Evolutionary conservation across 75 land plant species (phyloP), one percentile per base, ranked within the genome.

Genomic region (Pinus tabuliformis): DNA sequence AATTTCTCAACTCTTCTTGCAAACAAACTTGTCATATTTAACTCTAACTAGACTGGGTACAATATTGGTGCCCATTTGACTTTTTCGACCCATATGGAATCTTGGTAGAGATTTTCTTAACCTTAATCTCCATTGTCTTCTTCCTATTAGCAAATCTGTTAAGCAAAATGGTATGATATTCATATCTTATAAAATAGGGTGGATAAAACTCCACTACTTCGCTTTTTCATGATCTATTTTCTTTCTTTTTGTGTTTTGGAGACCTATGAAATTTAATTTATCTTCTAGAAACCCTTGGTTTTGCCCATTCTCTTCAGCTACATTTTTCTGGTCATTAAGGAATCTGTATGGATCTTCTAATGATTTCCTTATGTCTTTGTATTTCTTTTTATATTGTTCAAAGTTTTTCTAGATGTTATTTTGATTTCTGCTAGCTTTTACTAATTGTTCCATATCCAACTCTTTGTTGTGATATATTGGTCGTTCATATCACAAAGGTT

Each of bases 31-130:
- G 17, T 63, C 45, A 20, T 66, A 49, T 66, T 20, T 6, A 66
- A 37, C 30, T 15, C 70, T 28, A 66, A 18, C 70, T 66, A 20
- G 70, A 39, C 45, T 39, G 70, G 49, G 22, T 39, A 36, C 6
- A 45, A 66, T 66, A n/a, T 66, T 66, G 70, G n/a, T 49, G 70
- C 11, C 70, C 49, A 66, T 66, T 66, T 66, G 6, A 17, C 7
- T 66, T 49, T 39, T 49, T 66, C 70, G 39, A 66, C 7, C 36
- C 14, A 66, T 66, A 17, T 17, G 49, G 21, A 66, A 36, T 66
- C 39, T 37, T 37, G 18, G 49, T 3, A 66, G 20, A 39, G 0
- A 6, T 11, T n/a, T 66, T 66, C 66, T 63, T 63, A 66, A 66
- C 14, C 39, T 66, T 66, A 18, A 37, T 66, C 49, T 66, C 39